phyloP scores from a whole-genome alignment of 768 basidiomycete species.

The Epithele typhae region DNA sequence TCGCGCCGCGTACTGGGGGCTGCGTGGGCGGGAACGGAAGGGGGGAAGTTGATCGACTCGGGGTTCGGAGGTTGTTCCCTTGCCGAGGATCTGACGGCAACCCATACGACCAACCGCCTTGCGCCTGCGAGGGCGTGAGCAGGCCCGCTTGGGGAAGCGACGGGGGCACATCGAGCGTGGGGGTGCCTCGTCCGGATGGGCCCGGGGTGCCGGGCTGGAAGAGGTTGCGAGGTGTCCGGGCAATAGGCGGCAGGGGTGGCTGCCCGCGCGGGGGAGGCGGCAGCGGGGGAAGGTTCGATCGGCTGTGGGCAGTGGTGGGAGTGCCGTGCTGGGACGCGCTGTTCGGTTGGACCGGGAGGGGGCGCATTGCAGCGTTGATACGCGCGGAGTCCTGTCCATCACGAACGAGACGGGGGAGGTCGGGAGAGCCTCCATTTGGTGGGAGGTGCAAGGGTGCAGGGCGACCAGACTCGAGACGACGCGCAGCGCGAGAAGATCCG shows the following conservation, averaged over 20 bases:
- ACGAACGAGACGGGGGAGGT: conserved; percentile 71
- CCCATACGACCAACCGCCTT: conserved; percentile 19
- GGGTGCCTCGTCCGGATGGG: conserved; percentile 43
- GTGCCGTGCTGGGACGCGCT: conserved; percentile 26
- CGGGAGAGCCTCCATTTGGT: conserved; percentile 45
- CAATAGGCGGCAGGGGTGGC: conserved; percentile 39
- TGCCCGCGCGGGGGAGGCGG: conserved; percentile 68
- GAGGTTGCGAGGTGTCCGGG: conserved; percentile 24
- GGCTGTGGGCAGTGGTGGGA: conserved; percentile 32
- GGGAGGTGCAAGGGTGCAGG: conserved; percentile 82
- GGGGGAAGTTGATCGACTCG: conserved; percentile 31
- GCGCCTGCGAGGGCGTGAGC: conserved; percentile 23
- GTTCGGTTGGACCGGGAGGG: conserved; percentile 44
- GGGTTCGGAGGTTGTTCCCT: conserved; percentile 37
- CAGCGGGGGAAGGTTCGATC: conserved; percentile 57
- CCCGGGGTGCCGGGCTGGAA: conserved; percentile 16
- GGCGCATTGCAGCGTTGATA: conserved; percentile 35
- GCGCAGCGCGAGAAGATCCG: conserved; percentile 29
- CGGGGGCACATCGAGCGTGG: conserved; percentile 49
- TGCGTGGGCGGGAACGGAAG: conserved; percentile 33
- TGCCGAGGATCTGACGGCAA: conserved; percentile 61
- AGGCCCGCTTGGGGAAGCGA: conserved; percentile 28
- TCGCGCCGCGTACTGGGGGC: conserved; percentile 10
- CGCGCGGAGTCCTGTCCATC: conserved; percentile 55
- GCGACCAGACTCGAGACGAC: conserved; percentile 56